Evolutionary conservation across 2,329 filamentous ascomycete genomes (phyloP).

Genomic region (Gremmenia infestans): DNA sequence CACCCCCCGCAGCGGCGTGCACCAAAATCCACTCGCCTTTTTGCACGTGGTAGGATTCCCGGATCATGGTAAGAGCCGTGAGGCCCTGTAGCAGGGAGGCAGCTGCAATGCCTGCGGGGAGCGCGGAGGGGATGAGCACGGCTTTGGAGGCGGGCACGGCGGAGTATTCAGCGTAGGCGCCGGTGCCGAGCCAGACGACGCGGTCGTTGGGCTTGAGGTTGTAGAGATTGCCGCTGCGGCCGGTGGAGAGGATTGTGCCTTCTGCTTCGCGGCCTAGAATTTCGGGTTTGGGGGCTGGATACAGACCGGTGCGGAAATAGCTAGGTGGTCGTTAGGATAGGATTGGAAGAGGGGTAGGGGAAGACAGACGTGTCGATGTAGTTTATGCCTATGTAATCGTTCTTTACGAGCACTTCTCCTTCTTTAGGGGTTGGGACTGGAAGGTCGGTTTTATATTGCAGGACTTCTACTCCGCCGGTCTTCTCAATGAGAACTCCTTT

Average conservation of each 20-base stretch:
- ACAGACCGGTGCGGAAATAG: conserved; percentile 87
- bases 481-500: conserved; percentile 68
- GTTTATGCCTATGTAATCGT: conserved; percentile 76
- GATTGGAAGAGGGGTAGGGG: neutral
- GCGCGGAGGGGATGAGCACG: conserved; percentile 56
- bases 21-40: conserved; percentile 77
- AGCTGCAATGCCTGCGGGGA: conserved; percentile 59
- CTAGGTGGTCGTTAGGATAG: conserved; percentile 29
- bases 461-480: conserved; percentile 65
- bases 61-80: conserved; percentile 74
- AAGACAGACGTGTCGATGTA: conserved; percentile 71
- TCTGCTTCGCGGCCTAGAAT: conserved; percentile 76
- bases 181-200: conserved; percentile 61
- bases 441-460: conserved; percentile 65
- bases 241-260: conserved; percentile 63
- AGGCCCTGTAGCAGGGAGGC: conserved; percentile 73
- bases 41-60: conserved; percentile 67
- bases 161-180: conserved; percentile 54
- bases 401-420: conserved; percentile 75
- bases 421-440: conserved; percentile 63
- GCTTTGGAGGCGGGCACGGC: conserved; percentile 49
- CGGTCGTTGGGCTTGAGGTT: conserved; percentile 59
- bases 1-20: conserved; percentile 81
- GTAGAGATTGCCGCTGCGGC: conserved; percentile 42
- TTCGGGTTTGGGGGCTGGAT: conserved; percentile 66